Percentiles rank a stretch among this genome's conserved stretches.
These are phyloP conservation scores for Lasiosphaeria ovina DNA, from an alignment of 495 filamentous ascomycete species.

Conservation along the genomic window DNA sequence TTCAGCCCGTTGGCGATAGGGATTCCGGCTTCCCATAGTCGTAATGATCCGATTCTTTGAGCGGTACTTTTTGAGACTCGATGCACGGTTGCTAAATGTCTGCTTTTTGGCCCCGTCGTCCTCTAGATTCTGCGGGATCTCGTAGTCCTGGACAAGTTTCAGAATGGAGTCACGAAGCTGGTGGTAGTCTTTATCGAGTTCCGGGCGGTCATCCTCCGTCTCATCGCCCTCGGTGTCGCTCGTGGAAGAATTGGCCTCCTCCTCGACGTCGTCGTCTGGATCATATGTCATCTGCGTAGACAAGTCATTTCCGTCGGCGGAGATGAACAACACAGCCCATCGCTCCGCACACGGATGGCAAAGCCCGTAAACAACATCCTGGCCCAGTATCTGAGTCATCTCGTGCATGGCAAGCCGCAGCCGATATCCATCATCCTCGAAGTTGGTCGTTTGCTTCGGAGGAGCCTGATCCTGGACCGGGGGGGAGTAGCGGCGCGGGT, in stretches of 20 bases:
- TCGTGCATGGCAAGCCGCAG: slow-evolving; percentile 61
- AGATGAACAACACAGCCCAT: slow-evolving; percentile 76
- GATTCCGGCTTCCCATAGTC: slow-evolving; percentile 54
- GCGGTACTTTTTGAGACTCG: slow-evolving; percentile 48
- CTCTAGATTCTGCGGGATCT: slow-evolving; percentile 62
- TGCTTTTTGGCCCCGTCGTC: slow-evolving; percentile 51
- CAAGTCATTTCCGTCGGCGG: slow-evolving; percentile 64
- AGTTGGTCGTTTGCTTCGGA: slow-evolving; percentile 40
- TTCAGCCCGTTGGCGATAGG: slow-evolving; percentile 47
- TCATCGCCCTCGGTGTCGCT: slow-evolving; percentile 67
- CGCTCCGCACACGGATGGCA: slow-evolving; percentile 72
- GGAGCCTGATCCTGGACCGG: slow-evolving; percentile 35
- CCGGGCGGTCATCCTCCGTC: slow-evolving; percentile 58
- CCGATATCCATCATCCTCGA: slow-evolving; percentile 55
- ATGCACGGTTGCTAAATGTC: slow-evolving; percentile 63
- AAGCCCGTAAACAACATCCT: slow-evolving; percentile 57
- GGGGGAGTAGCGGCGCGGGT: slow-evolving; percentile 44
- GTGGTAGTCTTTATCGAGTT: slow-evolving; percentile 78
- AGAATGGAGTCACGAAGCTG: slow-evolving; percentile 77
- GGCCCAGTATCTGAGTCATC: slow-evolving; percentile 60
- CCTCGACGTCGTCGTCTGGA: slow-evolving; percentile 61
- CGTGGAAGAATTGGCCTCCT: slow-evolving; percentile 60
- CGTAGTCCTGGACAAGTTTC: slow-evolving; percentile 77
- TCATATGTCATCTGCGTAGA: slow-evolving; percentile 72
- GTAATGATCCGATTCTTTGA: slow-evolving; percentile 51